Conservation (phyloP, 164 flowering plant genomes). For the Berberis vulgaris region DNA sequence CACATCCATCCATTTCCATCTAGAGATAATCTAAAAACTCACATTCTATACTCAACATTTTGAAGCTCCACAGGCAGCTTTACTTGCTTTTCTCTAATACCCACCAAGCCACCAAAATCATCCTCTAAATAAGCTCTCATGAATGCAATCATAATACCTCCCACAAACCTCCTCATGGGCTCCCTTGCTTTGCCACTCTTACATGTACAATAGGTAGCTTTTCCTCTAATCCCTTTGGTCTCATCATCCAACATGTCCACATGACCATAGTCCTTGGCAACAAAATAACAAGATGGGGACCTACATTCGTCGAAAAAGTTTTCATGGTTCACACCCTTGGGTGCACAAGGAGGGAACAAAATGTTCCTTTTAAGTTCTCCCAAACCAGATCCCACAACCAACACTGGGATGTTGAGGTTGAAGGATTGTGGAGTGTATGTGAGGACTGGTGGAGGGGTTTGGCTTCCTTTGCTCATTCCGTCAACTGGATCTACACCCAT, state of each 20-base stretch:
- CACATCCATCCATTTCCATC: background rate
- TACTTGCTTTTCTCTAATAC: conserved; percentile 23
- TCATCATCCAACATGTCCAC: conserved; percentile 81
- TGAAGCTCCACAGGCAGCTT: conserved; percentile 37
- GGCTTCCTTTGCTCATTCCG: conserved; percentile 65
- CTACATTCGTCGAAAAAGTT: conserved; percentile 56
- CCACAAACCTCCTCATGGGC: conserved; percentile 83
- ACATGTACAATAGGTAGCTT: conserved; percentile 52
- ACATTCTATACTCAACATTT: conserved; percentile 20
- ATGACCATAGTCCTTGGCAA: conserved; percentile 75
- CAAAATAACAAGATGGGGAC: conserved; percentile 56
- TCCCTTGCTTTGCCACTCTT: conserved; percentile 76
- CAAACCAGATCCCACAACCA: conserved; percentile 73
- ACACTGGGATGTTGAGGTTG: conserved; percentile 38
- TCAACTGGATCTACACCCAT: conserved; percentile 97
- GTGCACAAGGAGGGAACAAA: conserved; percentile 79
- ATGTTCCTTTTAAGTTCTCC: conserved; percentile 52
- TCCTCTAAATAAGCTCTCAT: conserved; percentile 51
- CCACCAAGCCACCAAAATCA: conserved; percentile 25
- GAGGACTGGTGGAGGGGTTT: conserved; percentile 73
- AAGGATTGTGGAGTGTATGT: conserved; percentile 68
- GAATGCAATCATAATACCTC: conserved; percentile 67
- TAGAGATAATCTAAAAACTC: background rate
- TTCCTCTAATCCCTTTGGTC: conserved; percentile 66
- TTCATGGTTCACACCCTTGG: conserved; percentile 74